Evolutionary conservation across 2,329 filamentous ascomycete species (phyloP), one percentile per base, ranked within the genome.

Genomic region (Colletotrichum cuscutae): DNA sequence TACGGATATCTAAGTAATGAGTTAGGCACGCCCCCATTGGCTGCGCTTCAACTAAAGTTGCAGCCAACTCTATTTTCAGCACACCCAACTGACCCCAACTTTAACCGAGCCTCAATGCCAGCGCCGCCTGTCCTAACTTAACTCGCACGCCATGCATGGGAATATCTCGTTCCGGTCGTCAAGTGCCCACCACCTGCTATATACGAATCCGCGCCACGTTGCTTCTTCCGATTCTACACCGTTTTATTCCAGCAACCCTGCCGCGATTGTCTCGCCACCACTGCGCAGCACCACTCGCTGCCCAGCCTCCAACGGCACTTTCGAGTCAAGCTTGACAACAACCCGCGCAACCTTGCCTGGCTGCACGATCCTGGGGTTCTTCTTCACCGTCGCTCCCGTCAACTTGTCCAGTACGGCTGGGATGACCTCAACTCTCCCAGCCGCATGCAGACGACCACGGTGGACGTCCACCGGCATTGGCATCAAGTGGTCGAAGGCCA

Each of bases 381-480:
- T 97, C 87, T 95, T 97, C 54, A 91, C 79, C 1, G 93, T 84
- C n/a, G 89, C 87, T 0, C 95, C 96, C 1, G 89, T 94, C 9
- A 88, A 87, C 82, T 97, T 97, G 81, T 98, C 94, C 56, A 98
- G 82, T 2, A 91, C 87, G 0, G 93, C 94, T 9, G 93, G 84
- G 75, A 98, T 87, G 74, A 90, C 89, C 65, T 88, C 87, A 53
- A 99, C 93, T 60, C 90, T 89, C 0, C 94, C 97, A 0, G 94
- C 88, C 0, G 92, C 91, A 80, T 98, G 94, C 63, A 98, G 84
- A 9, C 95, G 89, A 0, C 97, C 97, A 24, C 95, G 88, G 81
- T 98, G 95, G 9, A 99, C 91, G 78, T 98, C 96, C 11, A 98
- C 90, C 28, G 91, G 90, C 90, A 96, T 97, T 0, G 96, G 96